Conservation (phyloP, 176 grass and related monocot genomes). For the Eleusine indica region DNA sequence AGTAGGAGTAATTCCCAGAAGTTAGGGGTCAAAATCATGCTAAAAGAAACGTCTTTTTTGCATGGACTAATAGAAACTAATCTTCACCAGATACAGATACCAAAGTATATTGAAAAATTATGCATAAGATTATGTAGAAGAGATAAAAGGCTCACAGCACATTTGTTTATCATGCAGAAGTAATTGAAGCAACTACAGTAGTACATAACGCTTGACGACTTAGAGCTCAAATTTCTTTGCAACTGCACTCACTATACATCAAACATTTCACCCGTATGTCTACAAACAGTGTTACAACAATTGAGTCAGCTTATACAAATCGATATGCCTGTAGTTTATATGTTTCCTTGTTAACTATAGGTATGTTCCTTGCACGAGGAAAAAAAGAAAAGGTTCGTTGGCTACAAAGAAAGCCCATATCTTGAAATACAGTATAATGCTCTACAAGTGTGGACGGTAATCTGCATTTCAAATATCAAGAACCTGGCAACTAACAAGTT, state of each 20-base stretch:
- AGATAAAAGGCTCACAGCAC: neutral
- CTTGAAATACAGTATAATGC: neutral
- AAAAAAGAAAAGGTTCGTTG: neutral
- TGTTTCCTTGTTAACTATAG: neutral
- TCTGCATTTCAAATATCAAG: constrained; percentile 55
- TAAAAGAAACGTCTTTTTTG: neutral
- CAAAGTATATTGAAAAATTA: neutral
- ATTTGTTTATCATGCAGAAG: neutral
- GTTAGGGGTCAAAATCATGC: constrained; percentile 8
- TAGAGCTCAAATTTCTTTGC: neutral
- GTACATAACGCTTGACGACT: neutral
- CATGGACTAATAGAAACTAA: neutral
- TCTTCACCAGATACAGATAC: neutral
- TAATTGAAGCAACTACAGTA: neutral
- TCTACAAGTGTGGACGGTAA: neutral
- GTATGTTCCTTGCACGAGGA: neutral
- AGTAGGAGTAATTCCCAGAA: neutral
- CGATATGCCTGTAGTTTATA: neutral
- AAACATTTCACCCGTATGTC: neutral
- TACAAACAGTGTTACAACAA: neutral
- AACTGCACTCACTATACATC: constrained; percentile 30
- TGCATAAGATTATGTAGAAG: neutral
- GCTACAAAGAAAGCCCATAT: neutral
- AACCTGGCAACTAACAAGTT: constrained; percentile 85
- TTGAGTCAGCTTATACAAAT: constrained; percentile 26